Evolutionary conservation across 2,329 filamentous ascomycete species (phyloP).

Genomic region (Paecilomyces variotii): DNA sequence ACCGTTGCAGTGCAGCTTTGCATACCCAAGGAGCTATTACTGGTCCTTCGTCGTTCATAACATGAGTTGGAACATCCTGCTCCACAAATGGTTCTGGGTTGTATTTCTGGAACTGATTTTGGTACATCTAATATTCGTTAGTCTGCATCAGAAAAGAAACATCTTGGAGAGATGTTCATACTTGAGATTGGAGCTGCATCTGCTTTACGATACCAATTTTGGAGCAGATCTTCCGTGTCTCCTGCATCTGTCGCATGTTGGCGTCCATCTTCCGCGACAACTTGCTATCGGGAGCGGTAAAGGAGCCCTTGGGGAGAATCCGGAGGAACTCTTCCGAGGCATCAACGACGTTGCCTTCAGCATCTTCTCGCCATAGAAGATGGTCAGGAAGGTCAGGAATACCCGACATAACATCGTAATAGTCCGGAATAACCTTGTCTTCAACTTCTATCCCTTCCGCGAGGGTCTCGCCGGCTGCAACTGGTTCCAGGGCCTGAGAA

Average conservation of each 20-base stretch:
- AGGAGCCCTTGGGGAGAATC: conserved; percentile 66
- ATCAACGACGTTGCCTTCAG: conserved; percentile 81
- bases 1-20: conserved; percentile 76
- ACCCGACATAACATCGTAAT: conserved; percentile 80
- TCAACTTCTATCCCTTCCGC: conserved; percentile 93
- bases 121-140: conserved; percentile 61
- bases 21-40: conserved; percentile 79
- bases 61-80: conserved; percentile 77
- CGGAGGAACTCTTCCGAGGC: conserved; percentile 77
- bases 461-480: conserved; percentile 61
- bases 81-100: conserved; percentile 84
- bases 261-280: conserved; percentile 74
- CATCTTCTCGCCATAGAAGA: conserved; percentile 81
- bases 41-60: conserved; percentile 79
- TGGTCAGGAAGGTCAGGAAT: conserved; percentile 76
- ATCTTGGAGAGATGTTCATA: conserved; percentile 34
- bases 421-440: conserved; percentile 80
- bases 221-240: conserved; percentile 88
- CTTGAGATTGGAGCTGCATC: conserved; percentile 97
- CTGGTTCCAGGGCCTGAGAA: conserved; percentile 40
- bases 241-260: conserved; percentile 92
- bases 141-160: conserved; percentile 3
- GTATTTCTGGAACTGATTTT: conserved; percentile 97
- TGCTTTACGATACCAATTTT: conserved; percentile 98
- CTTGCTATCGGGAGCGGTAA: conserved; percentile 64